Evolutionary conservation across 148 eudicot species (phyloP).

Genomic region (Dysphania ambrosioides): DNA sequence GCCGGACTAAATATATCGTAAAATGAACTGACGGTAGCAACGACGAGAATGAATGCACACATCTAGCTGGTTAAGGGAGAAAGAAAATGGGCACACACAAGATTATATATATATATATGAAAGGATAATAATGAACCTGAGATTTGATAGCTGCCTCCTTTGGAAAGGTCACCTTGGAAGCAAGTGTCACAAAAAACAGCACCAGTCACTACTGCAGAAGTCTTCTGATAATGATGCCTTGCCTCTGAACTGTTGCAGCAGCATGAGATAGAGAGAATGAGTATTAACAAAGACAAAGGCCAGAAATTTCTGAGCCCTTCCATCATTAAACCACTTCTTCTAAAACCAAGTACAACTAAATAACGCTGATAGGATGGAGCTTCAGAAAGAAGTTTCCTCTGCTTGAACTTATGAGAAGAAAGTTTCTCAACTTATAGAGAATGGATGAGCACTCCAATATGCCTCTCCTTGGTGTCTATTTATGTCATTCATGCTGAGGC

Average conservation of each 20-base stretch:
- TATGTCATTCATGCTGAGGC: constrained; percentile 59
- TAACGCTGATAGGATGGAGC: neutral
- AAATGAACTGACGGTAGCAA: neutral
- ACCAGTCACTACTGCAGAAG: constrained; percentile 66
- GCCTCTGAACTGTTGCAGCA: constrained; percentile 58
- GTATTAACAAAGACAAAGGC: constrained; percentile 27
- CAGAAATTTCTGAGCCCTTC: constrained; percentile 5
- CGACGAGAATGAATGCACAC: too few species aligned
- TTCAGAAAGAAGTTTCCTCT: neutral
- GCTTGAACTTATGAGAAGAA: neutral
- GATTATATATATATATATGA: too few species aligned
- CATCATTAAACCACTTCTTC: constrained; percentile 17
- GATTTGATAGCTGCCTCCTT: constrained; percentile 52
- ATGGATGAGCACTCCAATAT: constrained; percentile 9
- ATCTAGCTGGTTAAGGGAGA: neutral
- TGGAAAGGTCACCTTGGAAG: constrained; percentile 47
- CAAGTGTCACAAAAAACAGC: constrained; percentile 87
- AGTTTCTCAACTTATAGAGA: constrained; percentile 21
- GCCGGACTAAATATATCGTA: neutral
- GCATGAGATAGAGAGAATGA: constrained; percentile 36
- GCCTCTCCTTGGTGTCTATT: constrained; percentile 36
- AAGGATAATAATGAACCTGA: constrained; percentile 47
- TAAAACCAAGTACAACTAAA: neutral
- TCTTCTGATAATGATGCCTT: constrained; percentile 33
- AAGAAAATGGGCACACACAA: too few species aligned